Conservation (phyloP, 768 basidiomycete genomes). For the Suillus hirtellus region DNA sequence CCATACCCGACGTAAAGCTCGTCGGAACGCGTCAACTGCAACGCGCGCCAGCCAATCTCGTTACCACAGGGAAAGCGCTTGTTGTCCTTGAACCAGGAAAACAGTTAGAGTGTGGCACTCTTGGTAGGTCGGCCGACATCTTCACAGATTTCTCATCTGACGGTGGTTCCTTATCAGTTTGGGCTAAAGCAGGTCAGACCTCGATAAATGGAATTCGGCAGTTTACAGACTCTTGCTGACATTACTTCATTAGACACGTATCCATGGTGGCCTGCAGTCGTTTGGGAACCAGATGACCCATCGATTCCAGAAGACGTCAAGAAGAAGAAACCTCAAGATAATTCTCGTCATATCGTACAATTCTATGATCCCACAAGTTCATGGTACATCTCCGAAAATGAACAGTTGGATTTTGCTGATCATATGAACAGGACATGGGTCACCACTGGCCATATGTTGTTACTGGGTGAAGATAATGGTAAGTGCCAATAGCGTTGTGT, state of each 20-base stretch:
- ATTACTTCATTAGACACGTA: slow-evolving; percentile 55
- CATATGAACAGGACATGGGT: slow-evolving; percentile 60
- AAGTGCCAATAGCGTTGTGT: slow-evolving; percentile 23
- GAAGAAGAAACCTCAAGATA: slow-evolving; percentile 34
- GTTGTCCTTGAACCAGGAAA: slow-evolving; percentile 38
- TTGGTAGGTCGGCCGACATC: slow-evolving; percentile 47
- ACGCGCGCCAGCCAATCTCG: slow-evolving; percentile 15
- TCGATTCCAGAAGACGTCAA: slow-evolving; percentile 48
- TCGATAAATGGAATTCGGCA: neutral
- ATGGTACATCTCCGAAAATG: slow-evolving; percentile 45
- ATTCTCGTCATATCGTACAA: slow-evolving; percentile 62
- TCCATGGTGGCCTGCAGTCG: slow-evolving; percentile 88
- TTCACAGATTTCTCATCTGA: neutral
- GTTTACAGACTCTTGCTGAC: neutral
- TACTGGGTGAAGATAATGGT: slow-evolving; percentile 74
- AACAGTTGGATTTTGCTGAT: slow-evolving; percentile 5
- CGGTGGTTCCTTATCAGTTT: slow-evolving; percentile 49
- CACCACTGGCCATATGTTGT: slow-evolving; percentile 50
- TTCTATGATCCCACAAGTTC: slow-evolving; percentile 73
- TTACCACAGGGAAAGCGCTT: slow-evolving; percentile 28
- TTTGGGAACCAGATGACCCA: slow-evolving; percentile 62
- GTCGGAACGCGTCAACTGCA: slow-evolving; percentile 10
- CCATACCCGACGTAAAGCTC: slow-evolving; percentile 7
- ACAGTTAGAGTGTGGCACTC: slow-evolving; percentile 54
- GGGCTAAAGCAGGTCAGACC: slow-evolving; percentile 74